A percentile compares a stretch with the other conserved stretches of the same genome.
These are phyloP conservation scores for Auxenochlorella protothecoides DNA, from an alignment of 139 green algal species.

Conservation along the genomic window DNA sequence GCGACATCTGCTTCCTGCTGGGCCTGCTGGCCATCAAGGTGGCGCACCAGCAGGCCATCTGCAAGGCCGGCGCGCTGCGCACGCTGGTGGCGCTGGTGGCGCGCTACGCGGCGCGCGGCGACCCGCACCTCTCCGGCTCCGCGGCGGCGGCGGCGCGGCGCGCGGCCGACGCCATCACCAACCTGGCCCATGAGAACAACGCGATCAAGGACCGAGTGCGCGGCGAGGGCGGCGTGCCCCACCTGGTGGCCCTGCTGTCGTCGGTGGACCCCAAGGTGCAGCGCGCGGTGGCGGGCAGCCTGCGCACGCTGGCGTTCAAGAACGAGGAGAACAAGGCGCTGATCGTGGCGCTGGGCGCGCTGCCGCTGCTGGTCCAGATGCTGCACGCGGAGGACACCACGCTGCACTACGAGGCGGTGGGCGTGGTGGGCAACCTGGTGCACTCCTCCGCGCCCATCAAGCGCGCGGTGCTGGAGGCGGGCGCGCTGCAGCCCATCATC, in stretches of 20 bases:
- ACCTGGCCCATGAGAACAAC: constrained; percentile 93
- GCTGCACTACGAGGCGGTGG: constrained; percentile 96
- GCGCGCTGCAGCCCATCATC: constrained; percentile 96
- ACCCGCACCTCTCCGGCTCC: constrained; percentile 7
- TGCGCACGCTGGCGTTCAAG: constrained; percentile 96
- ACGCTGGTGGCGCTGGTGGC: constrained; percentile 62
- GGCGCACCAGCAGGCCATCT: constrained; percentile 77
- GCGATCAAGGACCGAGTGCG: constrained; percentile 83
- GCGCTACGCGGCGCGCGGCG: constrained; percentile 16
- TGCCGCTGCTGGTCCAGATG: constrained; percentile 93
- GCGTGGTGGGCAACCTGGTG: constrained; percentile 96
- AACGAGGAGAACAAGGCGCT: constrained; percentile 97
- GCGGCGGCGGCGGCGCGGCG: constrained; percentile 42
- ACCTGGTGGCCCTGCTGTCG: constrained; percentile 78
- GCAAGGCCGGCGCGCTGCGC: constrained; percentile 45
- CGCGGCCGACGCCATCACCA: constrained; percentile 90
- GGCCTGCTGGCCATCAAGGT: constrained; percentile 82
- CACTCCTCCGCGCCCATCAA: constrained; percentile 80
- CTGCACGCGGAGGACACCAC: constrained; percentile 76
- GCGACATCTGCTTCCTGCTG: constrained; percentile 85
- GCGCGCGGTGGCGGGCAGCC: constrained; percentile 66
- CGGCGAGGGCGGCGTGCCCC: constrained; percentile 80
- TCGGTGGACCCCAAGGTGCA: constrained; percentile 81
- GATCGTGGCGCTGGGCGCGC: constrained; percentile 85
- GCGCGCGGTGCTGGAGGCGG: constrained; percentile 60